phyloP scores from a whole-genome alignment of 352 stramenopile species.

The Heterotrichella gracilis region DNA sequence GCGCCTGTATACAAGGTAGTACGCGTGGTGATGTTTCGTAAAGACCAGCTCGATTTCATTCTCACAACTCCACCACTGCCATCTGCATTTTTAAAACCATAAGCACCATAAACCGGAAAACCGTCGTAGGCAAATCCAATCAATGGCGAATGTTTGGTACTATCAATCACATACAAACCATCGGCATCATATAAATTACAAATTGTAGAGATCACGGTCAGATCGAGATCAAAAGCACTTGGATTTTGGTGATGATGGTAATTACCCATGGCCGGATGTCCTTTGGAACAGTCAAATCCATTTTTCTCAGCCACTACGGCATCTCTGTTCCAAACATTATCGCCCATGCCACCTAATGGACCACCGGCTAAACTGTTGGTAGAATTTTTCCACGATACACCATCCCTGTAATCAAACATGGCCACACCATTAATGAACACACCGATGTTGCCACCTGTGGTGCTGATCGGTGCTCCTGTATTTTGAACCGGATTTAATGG shows the following conservation, averaged over 20 bases:
- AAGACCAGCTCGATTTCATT: not conserved
- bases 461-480: too few relatives aligned
- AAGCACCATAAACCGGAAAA: constrained; percentile 10
- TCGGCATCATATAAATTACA: not conserved
- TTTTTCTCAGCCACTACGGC: not conserved
- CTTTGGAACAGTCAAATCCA: not conserved
- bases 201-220: too few relatives aligned
- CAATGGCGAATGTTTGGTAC: not conserved
- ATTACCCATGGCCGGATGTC: not conserved
- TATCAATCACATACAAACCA: not conserved
- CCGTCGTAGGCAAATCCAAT: not conserved
- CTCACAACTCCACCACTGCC: constrained; percentile 7
- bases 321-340: constrained; percentile 11
- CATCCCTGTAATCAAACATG: too few relatives aligned
- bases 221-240: too few relatives aligned
- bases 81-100: constrained; percentile 6
- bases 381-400: too few relatives aligned
- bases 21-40: not conserved
- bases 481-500: too few relatives aligned
- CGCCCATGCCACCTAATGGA: too few relatives aligned
- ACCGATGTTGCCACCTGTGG: too few relatives aligned
- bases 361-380: too few relatives aligned
- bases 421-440: too few relatives aligned
- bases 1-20: not conserved
- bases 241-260: constrained; percentile 7